Evolutionary conservation across 441 rosid genomes (phyloP), one percentile per base, ranked within the genome.

Genomic region (Iberis amara): DNA sequence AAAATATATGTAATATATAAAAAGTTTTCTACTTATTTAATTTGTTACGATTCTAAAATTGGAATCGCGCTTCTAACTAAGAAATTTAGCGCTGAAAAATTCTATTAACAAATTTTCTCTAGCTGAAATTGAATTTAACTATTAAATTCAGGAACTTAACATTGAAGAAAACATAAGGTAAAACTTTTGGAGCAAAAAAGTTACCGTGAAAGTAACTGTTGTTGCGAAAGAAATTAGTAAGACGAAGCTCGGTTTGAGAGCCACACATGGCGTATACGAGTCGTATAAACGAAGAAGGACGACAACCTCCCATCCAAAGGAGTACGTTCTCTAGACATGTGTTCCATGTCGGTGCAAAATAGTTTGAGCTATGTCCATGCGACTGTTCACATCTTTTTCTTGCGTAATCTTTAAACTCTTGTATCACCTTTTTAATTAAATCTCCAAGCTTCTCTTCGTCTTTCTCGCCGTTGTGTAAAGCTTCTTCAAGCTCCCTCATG

Each of bases 241-340:
- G 23, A 9, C 31, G 37, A 24, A 18, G 40, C 44, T 78, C 64
- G 2, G 69, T 47, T 11, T 68, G 41, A 6, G 70, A 57, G 0
- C 79, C 74, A 12, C 68, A 59, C 11, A 63, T 64, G 10, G 65
- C 66, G 41, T 73, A 76, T 0, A 72, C 6, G 31, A 76, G 69
- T 28, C 78, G 49, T 44, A 76, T 48, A 31, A 39, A 73, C 6
- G 65, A 59, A 21, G 87, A 57, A 11, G 81, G 83, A 46, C 77
- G 55, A 60, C 78, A 80, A 8, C 81, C 80, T 0, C 68, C 78
- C 6, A 74, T 33, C 75, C 81, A 72, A 38, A 72, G 70, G 14
- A 70, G 65, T 40, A 77, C 78, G 53, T 76, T 76, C 68, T 74
- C 80, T 9, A 72, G 54, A 39, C 75, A 39, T 6, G 65, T 74